Evolutionary conservation across 345 rosid genomes (phyloP), one percentile per base, ranked within the genome.

Genomic region (Ailanthus altissimus): DNA sequence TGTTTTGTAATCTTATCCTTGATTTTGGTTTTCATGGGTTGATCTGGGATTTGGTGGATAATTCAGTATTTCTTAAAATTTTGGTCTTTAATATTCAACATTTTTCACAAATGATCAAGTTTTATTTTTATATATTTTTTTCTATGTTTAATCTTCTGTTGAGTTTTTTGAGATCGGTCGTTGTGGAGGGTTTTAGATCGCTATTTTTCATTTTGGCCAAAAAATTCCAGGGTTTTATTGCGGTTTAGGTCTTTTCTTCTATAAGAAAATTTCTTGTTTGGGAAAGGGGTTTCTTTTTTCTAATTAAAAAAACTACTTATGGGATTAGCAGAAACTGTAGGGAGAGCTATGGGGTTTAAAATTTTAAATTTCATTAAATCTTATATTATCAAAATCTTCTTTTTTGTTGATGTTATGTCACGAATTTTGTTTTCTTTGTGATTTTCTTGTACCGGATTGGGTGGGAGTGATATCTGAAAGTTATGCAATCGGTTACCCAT

Each of bases 11-110:
- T 38, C 59, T 63, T 54, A 40, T 58, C 16, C 28, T 68, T 58
- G 79, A 75, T 73, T 79, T 65, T 32, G 54, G 32, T 77, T 43
- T 73, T 58, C 10, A 49, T 21, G 32, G 56, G 36, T 77, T 73
- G 89, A 88, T 88, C 88, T 88, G 83, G 65, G 81, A 69, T 74
- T 82, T 78, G 18, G 53, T 28, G 42, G 63, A 23, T 25, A 72
- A 25, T 67, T 60, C 75, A 5, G 58, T 5, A 12, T 40, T 49
- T 8, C 13, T 5, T 64, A 72, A 64, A 32, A 36, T 3, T 16
- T 69, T 51, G 25, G 8, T n/a, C 20, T 60, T 14, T 15, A 56
- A 57, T 8, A 21, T 42, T 40, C 10, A 56, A 72, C 25, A 21
- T 72, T 74, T 74, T 73, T 73, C 53, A 25, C 14, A 43, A 59